Evolutionary conservation across 208 protist genomes (phyloP), one percentile per base, ranked within the genome.

Genomic region (Leishmania turanica): DNA sequence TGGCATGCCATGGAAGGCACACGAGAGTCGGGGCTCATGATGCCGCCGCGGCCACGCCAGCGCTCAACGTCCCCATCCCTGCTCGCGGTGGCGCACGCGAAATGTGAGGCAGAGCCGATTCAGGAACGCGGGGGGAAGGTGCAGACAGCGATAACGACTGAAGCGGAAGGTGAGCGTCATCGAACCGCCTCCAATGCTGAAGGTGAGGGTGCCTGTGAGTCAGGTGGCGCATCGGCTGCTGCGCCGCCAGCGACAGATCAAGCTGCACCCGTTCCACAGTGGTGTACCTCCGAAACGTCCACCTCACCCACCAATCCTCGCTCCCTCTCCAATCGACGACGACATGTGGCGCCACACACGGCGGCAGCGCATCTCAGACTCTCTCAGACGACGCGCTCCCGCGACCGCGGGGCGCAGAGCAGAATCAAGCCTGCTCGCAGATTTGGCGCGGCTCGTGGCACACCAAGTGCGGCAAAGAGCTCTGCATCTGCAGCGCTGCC

Each of bases 1-100:
- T 77, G 86, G 64, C 84, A 92, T 62, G 83, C 86, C 45, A 69
- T 83, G 75, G 83, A 92, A 77, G 85, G 89, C 31, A 68, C 70
- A 53, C 78, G 77, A 8, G 53, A 74, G 69, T 69, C 75, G 3
- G 76, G 80, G 2, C 64, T 86, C 53, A 68, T 42, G 49, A 82
- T 86, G 82, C 82, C 82, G 6, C 78, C 82, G n/a, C 34, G 73
- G 21, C 62, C 54, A 42, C 74, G 24, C 3, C 74, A 24, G 51
- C 53, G 31, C 31, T 1, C 31, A 6, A 3, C 31, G 31, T 60
- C 51, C 27, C 45, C 15, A 27, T n/a, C 24, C 6, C 58, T 19
- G n/a, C 8, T 13, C 40, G 49, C n/a, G 21, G 11, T 66, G 54
- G 47, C 79, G 58, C 76, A 62, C 13, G 64, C 31, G 13, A 27